Conservation (phyloP, 73 alveolate species). For the Effrenium voratum region DNA sequence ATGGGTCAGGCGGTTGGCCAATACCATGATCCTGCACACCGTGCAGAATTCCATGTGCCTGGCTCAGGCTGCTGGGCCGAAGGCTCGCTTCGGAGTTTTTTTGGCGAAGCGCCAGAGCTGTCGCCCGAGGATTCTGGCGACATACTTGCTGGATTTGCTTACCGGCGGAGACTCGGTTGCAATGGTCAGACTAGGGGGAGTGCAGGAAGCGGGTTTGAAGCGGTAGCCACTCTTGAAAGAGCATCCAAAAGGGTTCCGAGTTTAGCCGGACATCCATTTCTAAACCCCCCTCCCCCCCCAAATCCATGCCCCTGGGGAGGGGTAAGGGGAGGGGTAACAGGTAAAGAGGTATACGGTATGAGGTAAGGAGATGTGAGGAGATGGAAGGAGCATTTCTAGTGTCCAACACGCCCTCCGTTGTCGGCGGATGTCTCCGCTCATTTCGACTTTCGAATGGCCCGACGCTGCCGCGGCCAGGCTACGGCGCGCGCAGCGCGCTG, state of each 20-base stretch:
- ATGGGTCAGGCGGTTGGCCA: slow-evolving; percentile 64
- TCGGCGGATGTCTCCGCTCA: too few species aligned
- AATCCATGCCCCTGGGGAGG: too few species aligned
- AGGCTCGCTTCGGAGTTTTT: not conserved
- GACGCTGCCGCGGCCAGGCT: not conserved
- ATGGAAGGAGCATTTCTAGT: too few species aligned
- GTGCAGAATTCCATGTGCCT: slow-evolving; percentile 53
- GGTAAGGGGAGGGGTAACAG: too few species aligned
- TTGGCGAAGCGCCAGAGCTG: not conserved
- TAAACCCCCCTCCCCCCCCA: too few species aligned
- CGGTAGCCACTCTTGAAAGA: too few species aligned
- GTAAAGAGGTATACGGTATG: too few species aligned
- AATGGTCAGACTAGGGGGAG: not conserved
- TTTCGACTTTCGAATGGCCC: not conserved
- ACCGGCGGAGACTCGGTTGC: slow-evolving; percentile 27
- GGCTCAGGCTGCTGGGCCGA: not conserved
- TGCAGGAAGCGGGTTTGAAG: not conserved
- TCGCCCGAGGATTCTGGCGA: slow-evolving; percentile 47
- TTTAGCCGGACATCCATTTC: too few species aligned
- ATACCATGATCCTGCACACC: slow-evolving; percentile 59
- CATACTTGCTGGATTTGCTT: slow-evolving; percentile 29
- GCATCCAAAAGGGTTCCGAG: too few species aligned
- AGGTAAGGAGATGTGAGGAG: too few species aligned
- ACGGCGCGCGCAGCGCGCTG: slow-evolving; percentile 55
- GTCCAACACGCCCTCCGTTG: too few species aligned